A percentile compares a stretch with the other conserved stretches of the same genome.
phyloP scores from a whole-genome alignment of 371 early-diverging fungal genomes.

The Mortierella sp. region DNA sequence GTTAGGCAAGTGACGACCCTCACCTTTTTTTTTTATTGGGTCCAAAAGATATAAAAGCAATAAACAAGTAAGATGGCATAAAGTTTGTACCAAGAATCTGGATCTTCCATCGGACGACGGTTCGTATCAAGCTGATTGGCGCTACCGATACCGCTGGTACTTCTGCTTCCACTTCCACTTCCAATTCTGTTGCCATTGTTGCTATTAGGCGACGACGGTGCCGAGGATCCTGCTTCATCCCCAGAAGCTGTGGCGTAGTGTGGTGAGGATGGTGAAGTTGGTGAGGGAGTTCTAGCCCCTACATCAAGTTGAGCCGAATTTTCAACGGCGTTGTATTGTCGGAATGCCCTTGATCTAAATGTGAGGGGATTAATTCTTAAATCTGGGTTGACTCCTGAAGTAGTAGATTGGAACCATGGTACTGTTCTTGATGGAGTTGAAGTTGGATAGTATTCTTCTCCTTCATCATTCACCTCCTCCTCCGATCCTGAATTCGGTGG shows the following conservation, averaged over 20 bases:
- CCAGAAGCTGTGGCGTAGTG: neutral
- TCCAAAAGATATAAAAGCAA: slow-evolving; percentile 23
- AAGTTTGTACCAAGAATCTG: slow-evolving; percentile 20
- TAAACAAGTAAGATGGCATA: slow-evolving; percentile 17
- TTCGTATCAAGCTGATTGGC: neutral
- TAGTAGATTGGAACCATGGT: neutral
- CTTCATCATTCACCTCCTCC: slow-evolving; percentile 50
- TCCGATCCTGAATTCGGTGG: slow-evolving; percentile 6
- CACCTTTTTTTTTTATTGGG: slow-evolving; percentile 2
- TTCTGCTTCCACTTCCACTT: neutral
- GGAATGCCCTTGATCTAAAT: slow-evolving; percentile 12
- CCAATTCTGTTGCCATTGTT: neutral
- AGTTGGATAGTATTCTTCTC: slow-evolving; percentile 48
- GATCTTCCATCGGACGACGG: neutral
- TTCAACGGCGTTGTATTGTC: slow-evolving; percentile 18
- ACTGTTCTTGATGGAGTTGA: neutral
- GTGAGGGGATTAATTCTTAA: slow-evolving; percentile 6
- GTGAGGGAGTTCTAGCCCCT: neutral
- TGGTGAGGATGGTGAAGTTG: neutral
- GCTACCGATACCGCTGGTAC: neutral
- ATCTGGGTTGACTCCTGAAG: neutral
- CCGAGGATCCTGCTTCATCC: neutral
- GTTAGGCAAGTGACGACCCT: neutral
- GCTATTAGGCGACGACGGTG: neutral
- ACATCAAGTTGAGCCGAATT: slow-evolving; percentile 12